A percentile compares a stretch with the other conserved stretches of the same genome.
phyloP scores from a whole-genome alignment of 1,284 basidiomycete genomes.

The Malassezia equina region DNA sequence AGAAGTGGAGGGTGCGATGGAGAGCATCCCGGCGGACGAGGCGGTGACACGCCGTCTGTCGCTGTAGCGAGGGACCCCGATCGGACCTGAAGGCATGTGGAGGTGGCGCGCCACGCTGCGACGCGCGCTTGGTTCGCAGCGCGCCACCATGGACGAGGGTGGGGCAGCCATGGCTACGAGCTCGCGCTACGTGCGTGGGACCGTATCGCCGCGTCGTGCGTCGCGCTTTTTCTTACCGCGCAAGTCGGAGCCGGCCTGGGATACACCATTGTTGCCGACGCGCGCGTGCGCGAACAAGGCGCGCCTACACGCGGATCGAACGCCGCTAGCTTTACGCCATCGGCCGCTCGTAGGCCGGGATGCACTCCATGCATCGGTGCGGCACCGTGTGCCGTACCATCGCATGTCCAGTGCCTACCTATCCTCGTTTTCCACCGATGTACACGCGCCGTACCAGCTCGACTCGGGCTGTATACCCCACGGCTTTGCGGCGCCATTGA shows the following conservation, averaged over 20 bases:
- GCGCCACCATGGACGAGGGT: background rate
- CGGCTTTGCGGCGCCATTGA: constrained; percentile 21
- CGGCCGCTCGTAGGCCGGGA: background rate
- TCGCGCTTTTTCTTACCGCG: constrained; percentile 16
- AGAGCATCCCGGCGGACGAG: constrained; percentile 32
- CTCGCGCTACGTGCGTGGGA: constrained; percentile 10
- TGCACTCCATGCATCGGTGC: background rate
- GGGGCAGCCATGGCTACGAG: background rate
- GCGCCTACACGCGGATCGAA: no score
- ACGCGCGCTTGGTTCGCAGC: background rate
- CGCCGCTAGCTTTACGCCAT: background rate
- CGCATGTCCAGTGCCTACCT: background rate
- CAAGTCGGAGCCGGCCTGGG: background rate
- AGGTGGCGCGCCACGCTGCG: background rate
- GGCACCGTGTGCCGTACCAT: background rate
- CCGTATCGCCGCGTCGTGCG: constrained; percentile 16
- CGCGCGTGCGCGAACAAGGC: background rate
- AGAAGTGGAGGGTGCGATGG: constrained; percentile 41
- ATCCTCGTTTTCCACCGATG: background rate
- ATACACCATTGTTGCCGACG: constrained; percentile 3
- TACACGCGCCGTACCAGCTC: constrained; percentile 15
- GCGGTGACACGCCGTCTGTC: constrained; percentile 18
- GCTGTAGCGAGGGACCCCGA: background rate
- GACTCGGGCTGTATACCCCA: constrained; percentile 19
- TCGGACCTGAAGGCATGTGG: background rate